These are phyloP conservation scores for Eucalyptus decipiens DNA, from an alignment of 345 rosid genomes.

Conservation along the genomic window DNA sequence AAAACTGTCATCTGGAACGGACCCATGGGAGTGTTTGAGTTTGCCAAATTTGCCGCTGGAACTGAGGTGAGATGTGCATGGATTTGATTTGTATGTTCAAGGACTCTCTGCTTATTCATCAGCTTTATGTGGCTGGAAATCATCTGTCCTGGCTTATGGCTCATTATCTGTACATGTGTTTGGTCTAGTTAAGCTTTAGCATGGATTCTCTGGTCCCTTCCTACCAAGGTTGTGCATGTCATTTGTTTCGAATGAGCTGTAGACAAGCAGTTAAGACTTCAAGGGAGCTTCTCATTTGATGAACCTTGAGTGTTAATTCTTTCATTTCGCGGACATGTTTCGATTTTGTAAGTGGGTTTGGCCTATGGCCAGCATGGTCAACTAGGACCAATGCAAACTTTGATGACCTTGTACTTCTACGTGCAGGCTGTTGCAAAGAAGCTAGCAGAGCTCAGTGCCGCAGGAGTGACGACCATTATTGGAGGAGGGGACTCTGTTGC, in stretches of 20 bases:
- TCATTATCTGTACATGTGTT: not conserved
- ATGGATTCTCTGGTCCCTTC: not conserved
- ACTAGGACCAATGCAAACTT: not conserved
- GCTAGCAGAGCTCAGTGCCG: constrained; percentile 74
- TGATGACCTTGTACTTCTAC: not conserved
- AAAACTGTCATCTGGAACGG: constrained; percentile 96
- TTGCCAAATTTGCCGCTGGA: constrained; percentile 77
- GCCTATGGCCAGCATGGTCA: not conserved
- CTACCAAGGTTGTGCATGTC: not conserved
- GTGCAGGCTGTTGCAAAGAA: constrained; percentile 82
- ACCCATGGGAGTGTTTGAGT: constrained; percentile 98
- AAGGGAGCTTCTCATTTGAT: not conserved
- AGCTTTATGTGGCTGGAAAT: not conserved
- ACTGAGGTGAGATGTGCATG: constrained; percentile 41
- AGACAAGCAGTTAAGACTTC: not conserved
- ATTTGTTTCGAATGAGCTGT: not conserved
- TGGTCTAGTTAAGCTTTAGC: not conserved
- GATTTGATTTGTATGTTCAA: not conserved
- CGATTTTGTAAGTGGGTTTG: not conserved
- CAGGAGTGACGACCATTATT: constrained; percentile 84
- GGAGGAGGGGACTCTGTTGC: constrained; percentile 98
- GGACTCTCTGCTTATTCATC: not conserved
- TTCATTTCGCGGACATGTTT: not conserved
- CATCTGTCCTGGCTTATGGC: not conserved
- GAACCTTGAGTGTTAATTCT: not conserved